Evolutionary conservation across 1,139 yeast genomes (phyloP).

Genomic region (Geotrichum cucujoidarum): DNA sequence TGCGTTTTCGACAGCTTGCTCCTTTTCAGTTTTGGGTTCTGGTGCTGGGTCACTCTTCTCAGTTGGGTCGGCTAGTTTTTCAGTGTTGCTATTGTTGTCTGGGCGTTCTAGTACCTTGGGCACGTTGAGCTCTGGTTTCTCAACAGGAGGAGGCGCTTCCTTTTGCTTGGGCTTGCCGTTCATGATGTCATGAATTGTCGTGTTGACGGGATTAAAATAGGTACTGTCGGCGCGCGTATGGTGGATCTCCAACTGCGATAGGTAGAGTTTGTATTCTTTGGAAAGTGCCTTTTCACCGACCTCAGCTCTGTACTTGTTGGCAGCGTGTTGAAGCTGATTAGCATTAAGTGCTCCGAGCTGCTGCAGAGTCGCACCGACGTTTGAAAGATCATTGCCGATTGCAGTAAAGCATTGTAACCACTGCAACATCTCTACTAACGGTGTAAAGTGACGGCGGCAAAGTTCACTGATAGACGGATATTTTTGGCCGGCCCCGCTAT

Average conservation of each 20-base stretch:
- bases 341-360: constrained; percentile 54
- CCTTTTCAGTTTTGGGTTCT: constrained; percentile 19
- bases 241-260: constrained; percentile 33
- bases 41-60: constrained; percentile 1
- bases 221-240: constrained; percentile 28
- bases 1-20: constrained; percentile 18
- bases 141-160: constrained; percentile 5
- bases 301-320: constrained; percentile 78
- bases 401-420: constrained; percentile 85
- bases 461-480: constrained; percentile 42
- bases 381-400: constrained; percentile 52
- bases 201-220: constrained; percentile 20
- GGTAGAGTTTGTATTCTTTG: constrained; percentile 36
- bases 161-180: constrained; percentile 18
- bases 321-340: constrained; percentile 62
- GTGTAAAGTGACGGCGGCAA: constrained; percentile 62
- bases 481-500: constrained; percentile 25
- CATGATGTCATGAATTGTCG: constrained; percentile 18
- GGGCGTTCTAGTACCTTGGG: constrained; percentile 11
- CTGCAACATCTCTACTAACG: constrained; percentile 75
- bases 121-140: constrained; percentile 6
- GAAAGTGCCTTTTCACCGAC: constrained; percentile 56
- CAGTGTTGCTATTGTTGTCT: constrained; percentile 7
- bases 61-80: background rate
- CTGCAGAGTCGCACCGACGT: constrained; percentile 48